Evolutionary conservation across 1,139 yeast genomes (phyloP), one percentile per base, ranked within the genome.

Genomic region (Geotrichum australiense): DNA sequence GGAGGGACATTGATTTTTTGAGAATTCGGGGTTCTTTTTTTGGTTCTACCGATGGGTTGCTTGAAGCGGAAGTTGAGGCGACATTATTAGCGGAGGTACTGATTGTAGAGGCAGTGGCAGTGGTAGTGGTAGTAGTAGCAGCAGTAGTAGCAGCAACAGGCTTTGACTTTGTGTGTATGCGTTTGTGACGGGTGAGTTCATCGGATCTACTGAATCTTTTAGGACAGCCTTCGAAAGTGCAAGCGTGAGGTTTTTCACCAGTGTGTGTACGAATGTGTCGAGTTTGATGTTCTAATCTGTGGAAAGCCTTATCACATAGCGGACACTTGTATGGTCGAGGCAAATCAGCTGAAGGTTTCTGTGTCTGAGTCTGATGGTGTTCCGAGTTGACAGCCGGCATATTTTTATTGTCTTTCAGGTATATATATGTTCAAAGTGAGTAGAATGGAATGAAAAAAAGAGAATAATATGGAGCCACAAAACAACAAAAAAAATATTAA

Each of bases 261-360:
- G 97, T 89, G 59, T 89, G 97, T 4, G 96, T 89, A 48, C 96
- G 69, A 41, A 89, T 83, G 59, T 89, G 97, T 54, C 97, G 75
- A 14, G 96, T 87, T 59, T 86, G 95, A 62, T 89, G 97, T 61
- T 89, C 97, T 38, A 87, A 66, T 38, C 97, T 70, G 58, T 86
- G 94, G 60, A 89, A 89, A 1, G 95, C 94, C 66, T 89, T 85
- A 43, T 80, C 82, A 63, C 97, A 89, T 58, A 83, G 74, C 15
- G 95, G 89, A 56, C 97, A 89, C 59, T 85, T 83, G 68, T 84
- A 87, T 4, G 96, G 96, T 52, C 93, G 56, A 25, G 70, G 71
- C 26, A 65, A 61, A 41, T 67, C 71, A 23, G 25, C 25, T 23
- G 25, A 23, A 7, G 25, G 25, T 7, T 7, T 11, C 11, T 23